Evolutionary conservation across 805 yeast species (phyloP).

Genomic region (Gaillardinia entomophila): DNA sequence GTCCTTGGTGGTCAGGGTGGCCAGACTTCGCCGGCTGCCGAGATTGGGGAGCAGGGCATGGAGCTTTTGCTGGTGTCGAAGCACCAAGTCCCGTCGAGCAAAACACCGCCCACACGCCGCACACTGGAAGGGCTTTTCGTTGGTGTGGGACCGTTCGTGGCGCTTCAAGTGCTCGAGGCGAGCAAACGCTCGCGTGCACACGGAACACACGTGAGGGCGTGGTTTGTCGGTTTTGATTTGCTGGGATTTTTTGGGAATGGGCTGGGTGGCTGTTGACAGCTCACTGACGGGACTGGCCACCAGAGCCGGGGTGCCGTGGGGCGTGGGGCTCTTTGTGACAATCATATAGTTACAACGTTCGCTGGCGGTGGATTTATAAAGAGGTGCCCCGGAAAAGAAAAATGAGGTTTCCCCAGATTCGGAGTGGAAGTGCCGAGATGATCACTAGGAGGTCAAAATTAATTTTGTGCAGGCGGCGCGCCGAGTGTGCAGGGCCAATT

Average conservation of each 20-base stretch:
- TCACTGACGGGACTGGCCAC: background rate
- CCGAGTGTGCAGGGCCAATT: too few relatives aligned
- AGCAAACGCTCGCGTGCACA: constrained; percentile 94
- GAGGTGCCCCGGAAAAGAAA: too few relatives aligned
- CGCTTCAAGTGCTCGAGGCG: constrained; percentile 90
- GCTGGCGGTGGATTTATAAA: too few relatives aligned
- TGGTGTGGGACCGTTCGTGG: constrained; percentile 91
- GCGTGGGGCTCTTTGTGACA: background rate
- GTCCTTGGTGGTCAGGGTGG: constrained; percentile 9
- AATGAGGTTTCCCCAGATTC: too few relatives aligned
- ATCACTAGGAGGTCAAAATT: too few relatives aligned
- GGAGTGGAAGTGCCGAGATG: too few relatives aligned
- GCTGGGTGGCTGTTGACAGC: constrained; percentile 33
- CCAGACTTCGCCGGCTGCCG: constrained; percentile 21
- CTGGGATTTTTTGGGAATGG: constrained; percentile 82
- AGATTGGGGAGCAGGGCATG: constrained; percentile 52
- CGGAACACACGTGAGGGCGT: constrained; percentile 83
- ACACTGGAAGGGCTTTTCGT: constrained; percentile 82
- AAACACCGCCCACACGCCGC: constrained; percentile 95
- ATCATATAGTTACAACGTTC: too few relatives aligned
- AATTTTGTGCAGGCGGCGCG: too few relatives aligned
- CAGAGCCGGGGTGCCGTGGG: background rate
- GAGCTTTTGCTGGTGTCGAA: constrained; percentile 91
- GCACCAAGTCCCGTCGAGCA: constrained; percentile 81
- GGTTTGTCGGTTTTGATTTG: constrained; percentile 88